phyloP scores from a whole-genome alignment of 2,329 filamentous ascomycete species.

The Westerdykella ornata region DNA sequence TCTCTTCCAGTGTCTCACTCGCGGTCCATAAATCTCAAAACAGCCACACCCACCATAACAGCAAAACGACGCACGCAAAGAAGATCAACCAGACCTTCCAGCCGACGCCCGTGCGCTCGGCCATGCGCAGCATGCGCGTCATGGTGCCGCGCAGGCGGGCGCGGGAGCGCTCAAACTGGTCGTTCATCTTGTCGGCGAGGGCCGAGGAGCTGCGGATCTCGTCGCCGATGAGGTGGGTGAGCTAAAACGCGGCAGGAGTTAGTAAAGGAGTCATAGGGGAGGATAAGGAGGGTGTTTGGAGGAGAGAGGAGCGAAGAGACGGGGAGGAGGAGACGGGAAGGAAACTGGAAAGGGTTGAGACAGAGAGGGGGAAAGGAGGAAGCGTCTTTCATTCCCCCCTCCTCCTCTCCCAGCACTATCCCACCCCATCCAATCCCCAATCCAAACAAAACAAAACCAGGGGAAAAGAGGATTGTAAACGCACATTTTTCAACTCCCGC shows the following conservation, averaged over 20 bases:
- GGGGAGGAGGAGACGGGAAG: not conserved
- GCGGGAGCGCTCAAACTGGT: conserved; percentile 80
- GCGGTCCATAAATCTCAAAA: conserved; percentile 47
- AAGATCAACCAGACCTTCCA: conserved; percentile 94
- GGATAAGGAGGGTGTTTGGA: conserved; percentile 3
- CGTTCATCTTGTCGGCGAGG: conserved; percentile 91
- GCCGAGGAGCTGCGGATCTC: conserved; percentile 88
- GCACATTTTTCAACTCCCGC: conserved; percentile 77
- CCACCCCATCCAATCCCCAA: too few relatives aligned
- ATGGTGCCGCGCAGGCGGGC: conserved; percentile 81
- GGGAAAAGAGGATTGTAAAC: conserved; percentile 29
- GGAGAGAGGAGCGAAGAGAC: not conserved
- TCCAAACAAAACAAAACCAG: not conserved
- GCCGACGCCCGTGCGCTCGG: conserved; percentile 83
- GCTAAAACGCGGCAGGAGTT: conserved; percentile 46
- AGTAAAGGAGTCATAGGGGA: conserved; percentile 1
- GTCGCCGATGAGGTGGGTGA: conserved; percentile 88
- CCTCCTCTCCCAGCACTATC: too few relatives aligned
- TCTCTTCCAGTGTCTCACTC: too few relatives aligned
- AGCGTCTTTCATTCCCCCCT: not conserved
- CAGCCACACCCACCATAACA: conserved; percentile 92
- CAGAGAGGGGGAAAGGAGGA: not conserved
- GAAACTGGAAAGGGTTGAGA: not conserved
- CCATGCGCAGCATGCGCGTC: conserved; percentile 96
- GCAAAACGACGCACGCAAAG: conserved; percentile 70